Conservation (phyloP, 768 basidiomycete genomes). For the Leccinum ochraceum region DNA sequence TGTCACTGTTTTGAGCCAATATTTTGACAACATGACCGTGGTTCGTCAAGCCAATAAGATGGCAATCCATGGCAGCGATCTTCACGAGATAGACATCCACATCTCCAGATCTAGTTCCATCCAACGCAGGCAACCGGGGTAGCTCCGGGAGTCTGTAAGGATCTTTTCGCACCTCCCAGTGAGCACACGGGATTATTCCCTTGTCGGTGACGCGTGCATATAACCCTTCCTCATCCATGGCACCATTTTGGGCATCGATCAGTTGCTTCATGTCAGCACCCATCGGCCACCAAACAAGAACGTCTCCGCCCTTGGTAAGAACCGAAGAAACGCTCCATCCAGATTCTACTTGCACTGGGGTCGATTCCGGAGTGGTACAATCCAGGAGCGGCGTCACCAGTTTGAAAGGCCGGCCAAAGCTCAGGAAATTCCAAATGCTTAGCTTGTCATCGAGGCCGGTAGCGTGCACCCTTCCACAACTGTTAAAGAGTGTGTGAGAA, state of each 20-base stretch:
- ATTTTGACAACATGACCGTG: conserved; percentile 76
- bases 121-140: conserved; percentile 58
- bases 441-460: conserved; percentile 59
- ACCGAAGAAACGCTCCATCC: conserved; percentile 82
- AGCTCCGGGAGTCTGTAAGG: conserved; percentile 62
- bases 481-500: conserved; percentile 33
- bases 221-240: conserved; percentile 45
- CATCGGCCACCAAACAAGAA: conserved; percentile 76
- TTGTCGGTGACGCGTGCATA: conserved; percentile 36
- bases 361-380: conserved; percentile 45
- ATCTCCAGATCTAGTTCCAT: conserved; percentile 23
- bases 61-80: conserved; percentile 75
- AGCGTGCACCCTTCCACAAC: conserved; percentile 78
- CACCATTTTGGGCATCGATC: conserved; percentile 40
- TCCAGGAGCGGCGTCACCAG: conserved; percentile 44
- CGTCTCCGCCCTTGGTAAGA: conserved; percentile 69
- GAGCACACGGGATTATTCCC: conserved; percentile 55
- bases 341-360: conserved; percentile 66
- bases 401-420: conserved; percentile 78
- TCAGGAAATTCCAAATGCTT: conserved; percentile 72
- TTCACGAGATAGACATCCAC: conserved; percentile 58
- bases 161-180: conserved; percentile 56
- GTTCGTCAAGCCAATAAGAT: conserved; percentile 79
- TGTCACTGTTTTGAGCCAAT: conserved; percentile 44
- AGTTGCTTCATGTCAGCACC: conserved; percentile 41